A percentile compares a stretch with the other conserved stretches of the same genome.
Evolutionary conservation across 305 asterid genomes (phyloP).

Genomic region (Solanum hybrid): DNA sequence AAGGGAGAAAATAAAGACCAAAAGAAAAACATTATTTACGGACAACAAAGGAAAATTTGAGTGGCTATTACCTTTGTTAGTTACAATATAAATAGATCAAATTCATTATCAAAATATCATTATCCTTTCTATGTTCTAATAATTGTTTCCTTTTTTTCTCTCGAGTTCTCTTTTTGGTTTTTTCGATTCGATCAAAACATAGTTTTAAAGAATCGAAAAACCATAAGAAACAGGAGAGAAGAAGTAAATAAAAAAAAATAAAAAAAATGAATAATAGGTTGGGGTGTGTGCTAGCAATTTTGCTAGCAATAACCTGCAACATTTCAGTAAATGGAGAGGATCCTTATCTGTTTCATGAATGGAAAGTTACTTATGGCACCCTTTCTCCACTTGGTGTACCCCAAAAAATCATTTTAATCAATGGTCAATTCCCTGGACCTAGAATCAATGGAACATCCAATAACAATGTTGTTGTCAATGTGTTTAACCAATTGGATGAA

Average conservation of each 20-base stretch:
- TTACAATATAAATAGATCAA: background rate
- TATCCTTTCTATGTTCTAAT: background rate
- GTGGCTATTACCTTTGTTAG: background rate
- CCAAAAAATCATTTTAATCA: constrained; percentile 38
- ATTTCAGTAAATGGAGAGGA: constrained; percentile 22
- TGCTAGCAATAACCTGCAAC: background rate
- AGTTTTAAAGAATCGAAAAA: constrained; percentile 2
- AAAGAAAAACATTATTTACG: background rate
- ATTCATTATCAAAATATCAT: background rate
- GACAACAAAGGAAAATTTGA: background rate
- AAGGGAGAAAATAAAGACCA: background rate
- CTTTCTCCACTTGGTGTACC: constrained; percentile 39
- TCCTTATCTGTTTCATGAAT: constrained; percentile 33
- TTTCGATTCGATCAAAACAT: background rate
- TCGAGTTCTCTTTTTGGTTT: background rate
- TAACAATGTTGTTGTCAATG: constrained; percentile 41
- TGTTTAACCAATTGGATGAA: constrained; percentile 46
- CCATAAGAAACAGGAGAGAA: background rate
- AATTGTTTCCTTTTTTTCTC: background rate
- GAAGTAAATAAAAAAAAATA: background rate
- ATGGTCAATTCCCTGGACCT: constrained; percentile 47
- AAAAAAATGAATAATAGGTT: background rate
- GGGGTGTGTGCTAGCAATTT: background rate
- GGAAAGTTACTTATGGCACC: constrained; percentile 41
- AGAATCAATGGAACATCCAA: constrained; percentile 44